Conservation (phyloP, 495 filamentous ascomycete genomes). For the Neurospora sp. region DNA sequence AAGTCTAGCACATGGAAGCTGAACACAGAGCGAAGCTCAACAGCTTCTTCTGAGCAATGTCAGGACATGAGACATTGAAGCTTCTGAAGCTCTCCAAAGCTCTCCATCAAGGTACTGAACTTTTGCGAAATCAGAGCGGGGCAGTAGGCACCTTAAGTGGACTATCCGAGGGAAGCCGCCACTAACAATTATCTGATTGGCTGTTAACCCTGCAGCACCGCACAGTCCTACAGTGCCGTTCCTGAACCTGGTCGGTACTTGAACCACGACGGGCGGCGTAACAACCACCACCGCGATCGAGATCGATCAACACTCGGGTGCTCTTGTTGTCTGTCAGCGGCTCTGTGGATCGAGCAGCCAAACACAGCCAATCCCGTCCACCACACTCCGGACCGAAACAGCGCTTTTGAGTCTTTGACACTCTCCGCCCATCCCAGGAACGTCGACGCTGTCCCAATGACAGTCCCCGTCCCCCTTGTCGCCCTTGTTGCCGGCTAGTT, state of each 20-base stretch:
- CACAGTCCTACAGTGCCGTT: neutral
- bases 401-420: neutral
- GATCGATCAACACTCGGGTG: neutral
- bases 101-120: neutral
- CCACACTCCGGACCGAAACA: neutral
- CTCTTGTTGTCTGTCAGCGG: neutral
- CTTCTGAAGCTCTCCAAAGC: neutral
- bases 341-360: neutral
- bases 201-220: neutral
- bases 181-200: neutral
- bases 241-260: neutral
- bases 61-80: neutral
- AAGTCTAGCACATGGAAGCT: neutral
- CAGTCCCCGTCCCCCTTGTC: constrained; percentile 11
- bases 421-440: neutral
- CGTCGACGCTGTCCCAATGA: neutral
- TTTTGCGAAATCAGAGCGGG: neutral
- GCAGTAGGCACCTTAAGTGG: neutral
- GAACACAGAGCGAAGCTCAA: neutral
- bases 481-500: neutral
- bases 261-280: neutral
- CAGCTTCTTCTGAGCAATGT: neutral
- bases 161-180: neutral
- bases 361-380: neutral
- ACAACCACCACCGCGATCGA: neutral